These are phyloP conservation scores for Moricandia moricandioides DNA, from an alignment of 345 rosid genomes.

Conservation along the genomic window DNA sequence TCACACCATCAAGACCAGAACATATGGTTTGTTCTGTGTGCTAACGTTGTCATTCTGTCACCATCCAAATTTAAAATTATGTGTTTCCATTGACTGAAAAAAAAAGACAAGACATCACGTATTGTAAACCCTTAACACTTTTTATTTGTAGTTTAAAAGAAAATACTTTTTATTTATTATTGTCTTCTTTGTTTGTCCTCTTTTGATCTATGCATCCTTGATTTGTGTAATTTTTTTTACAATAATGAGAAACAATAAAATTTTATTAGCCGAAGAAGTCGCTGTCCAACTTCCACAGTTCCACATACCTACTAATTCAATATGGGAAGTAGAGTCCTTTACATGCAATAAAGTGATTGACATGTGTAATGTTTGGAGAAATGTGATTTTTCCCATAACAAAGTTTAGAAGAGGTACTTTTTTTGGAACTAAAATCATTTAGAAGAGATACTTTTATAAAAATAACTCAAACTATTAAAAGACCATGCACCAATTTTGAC, in stretches of 20 bases:
- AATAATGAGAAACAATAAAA: neutral
- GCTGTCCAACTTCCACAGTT: slow-evolving; percentile 21
- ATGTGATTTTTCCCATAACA: too few relatives aligned
- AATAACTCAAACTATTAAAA: neutral
- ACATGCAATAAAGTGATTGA: slow-evolving; percentile 1
- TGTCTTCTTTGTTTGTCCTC: neutral
- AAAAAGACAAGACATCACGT: neutral
- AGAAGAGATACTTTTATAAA: neutral
- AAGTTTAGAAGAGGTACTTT: neutral
- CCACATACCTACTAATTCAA: slow-evolving; percentile 16
- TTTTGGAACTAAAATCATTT: too few relatives aligned
- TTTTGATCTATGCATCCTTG: neutral
- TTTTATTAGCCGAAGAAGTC: slow-evolving; percentile 31
- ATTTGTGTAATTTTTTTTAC: neutral
- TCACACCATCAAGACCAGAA: neutral
- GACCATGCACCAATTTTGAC: neutral
- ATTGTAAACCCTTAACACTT: neutral
- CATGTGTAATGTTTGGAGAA: neutral
- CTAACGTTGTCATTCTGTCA: neutral
- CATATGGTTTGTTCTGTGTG: neutral
- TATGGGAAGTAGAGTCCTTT: slow-evolving; percentile 3
- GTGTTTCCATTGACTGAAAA: neutral
- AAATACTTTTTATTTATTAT: neutral
- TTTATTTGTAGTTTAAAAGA: neutral
- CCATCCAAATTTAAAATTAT: neutral